Evolutionary conservation across 345 rosid species (phyloP), one percentile per base, ranked within the genome.

Genomic region (Alliaria petiolata): DNA sequence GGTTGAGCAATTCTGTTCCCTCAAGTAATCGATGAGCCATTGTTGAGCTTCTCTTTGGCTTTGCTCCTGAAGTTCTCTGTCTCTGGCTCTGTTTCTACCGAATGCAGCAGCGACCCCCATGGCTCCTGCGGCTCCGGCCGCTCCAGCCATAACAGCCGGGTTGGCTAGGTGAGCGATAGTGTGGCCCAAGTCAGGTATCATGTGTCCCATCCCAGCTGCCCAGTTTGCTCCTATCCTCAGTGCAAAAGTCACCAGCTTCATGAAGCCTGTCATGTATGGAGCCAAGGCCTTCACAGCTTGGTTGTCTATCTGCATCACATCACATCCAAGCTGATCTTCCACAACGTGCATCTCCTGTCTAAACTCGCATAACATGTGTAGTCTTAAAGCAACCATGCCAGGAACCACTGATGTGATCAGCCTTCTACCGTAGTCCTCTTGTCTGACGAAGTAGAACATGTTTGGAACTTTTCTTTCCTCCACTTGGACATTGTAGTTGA

Each of bases 111-210:
- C 80, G 6, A 76, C 42, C 34, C 80, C 80, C 3, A 63, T 15
- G 19, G 76, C 80, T 47, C 93, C 96, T 25, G 81, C 82, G 35
- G 95, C 92, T 13, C 98, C 95, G 1, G 90, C 95, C 33, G 95
- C 95, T 6, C 96, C 98, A 65, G 72, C 62, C 81, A 84, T 75
- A 20, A 80, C 69, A 36, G 97, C 79, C 57, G 96, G 85, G 47
- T 84, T 87, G 12, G 87, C 79, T 16, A 91, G 75, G 77, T 84
- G 92, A 40, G 95, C 87, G 15, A 87, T 86, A 78, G 86, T 92
- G 55, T 87, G 82, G 84, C 98, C 84, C 74, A 91, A 85, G 77
- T 93, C 96, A 16, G 98, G 97, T 84, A 93, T 93, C 89, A 93
- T 66, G 68, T 84, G 83, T 75, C 98, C 96, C 97, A 91, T 86